A percentile compares a stretch with the other conserved stretches of the same genome.
phyloP scores from a whole-genome alignment of 176 grass and related monocot species.

The Carex scoparia region DNA sequence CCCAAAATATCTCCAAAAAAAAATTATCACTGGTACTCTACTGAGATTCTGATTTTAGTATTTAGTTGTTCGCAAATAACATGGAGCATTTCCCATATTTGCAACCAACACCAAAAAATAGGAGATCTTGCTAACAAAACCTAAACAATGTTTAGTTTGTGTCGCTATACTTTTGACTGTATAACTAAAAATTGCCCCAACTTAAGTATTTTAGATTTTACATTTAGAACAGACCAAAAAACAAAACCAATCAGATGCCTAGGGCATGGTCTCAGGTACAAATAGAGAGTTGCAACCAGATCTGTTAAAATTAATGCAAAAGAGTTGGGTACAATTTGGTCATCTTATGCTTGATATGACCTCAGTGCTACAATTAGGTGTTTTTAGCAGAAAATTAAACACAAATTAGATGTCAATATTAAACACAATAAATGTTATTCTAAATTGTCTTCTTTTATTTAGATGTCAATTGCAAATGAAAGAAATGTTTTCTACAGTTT shows the following conservation, averaged over 20 bases:
- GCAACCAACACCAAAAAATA: not conserved
- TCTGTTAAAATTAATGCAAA: not conserved
- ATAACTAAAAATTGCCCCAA: not conserved
- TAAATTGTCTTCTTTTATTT: not conserved
- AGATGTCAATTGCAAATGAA: constrained; percentile 2
- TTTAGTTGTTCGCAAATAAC: not conserved
- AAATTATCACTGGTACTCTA: not conserved
- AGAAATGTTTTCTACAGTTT: not conserved
- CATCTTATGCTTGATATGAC: not conserved
- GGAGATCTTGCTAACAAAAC: not conserved
- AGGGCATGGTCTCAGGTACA: not conserved
- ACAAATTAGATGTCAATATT: not conserved
- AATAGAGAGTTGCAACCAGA: not conserved
- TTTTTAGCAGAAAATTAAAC: not conserved
- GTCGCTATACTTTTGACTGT: not conserved
- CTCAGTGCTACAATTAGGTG: not conserved
- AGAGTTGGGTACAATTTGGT: not conserved
- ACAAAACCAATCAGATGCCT: not conserved
- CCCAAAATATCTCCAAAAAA: not conserved
- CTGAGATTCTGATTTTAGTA: not conserved
- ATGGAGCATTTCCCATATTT: not conserved
- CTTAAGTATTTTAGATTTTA: not conserved
- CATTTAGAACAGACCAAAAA: not conserved
- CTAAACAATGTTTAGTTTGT: not conserved
- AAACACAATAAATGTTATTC: not conserved